These are phyloP conservation scores for Phytophthora pistaciae DNA, from an alignment of 352 stramenopile genomes.

Conservation along the genomic window DNA sequence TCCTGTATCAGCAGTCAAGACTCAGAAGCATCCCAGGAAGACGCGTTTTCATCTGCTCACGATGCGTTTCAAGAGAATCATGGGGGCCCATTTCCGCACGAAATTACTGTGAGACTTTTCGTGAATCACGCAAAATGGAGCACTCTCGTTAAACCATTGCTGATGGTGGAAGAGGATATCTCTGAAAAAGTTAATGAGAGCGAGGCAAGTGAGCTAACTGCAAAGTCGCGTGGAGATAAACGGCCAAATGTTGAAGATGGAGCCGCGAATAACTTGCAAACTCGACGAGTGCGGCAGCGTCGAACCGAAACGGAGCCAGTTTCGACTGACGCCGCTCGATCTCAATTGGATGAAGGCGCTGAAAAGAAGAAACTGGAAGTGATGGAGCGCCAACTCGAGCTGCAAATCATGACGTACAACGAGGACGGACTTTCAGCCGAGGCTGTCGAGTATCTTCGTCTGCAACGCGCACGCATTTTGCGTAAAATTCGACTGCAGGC, in stretches of 20 bases:
- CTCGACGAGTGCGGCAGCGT: background rate
- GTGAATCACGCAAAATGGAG: background rate
- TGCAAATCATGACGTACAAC: constrained; percentile 20
- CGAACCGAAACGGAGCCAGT: background rate
- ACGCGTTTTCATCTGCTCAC: background rate
- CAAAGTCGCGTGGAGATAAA: background rate
- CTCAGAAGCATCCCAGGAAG: background rate
- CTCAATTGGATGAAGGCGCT: background rate
- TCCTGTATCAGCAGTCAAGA: background rate
- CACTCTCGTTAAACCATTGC: background rate
- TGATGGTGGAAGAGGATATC: background rate
- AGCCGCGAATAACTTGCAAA: background rate
- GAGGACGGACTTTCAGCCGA: constrained; percentile 10
- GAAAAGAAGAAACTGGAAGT: constrained; percentile 8
- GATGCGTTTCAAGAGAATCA: background rate
- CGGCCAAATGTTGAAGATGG: background rate
- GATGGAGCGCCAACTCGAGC: constrained; percentile 14
- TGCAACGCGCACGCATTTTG: constrained; percentile 12
- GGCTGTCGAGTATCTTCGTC: constrained; percentile 8
- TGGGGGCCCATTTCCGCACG: background rate
- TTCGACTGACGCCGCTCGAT: too few species aligned
- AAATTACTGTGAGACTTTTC: background rate
- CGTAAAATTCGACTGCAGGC: constrained; percentile 7
- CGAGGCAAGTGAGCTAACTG: too few species aligned
- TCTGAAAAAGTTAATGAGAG: background rate